Evolutionary conservation across 139 green algal species (phyloP).

Genomic region (Chlorella sp.): DNA sequence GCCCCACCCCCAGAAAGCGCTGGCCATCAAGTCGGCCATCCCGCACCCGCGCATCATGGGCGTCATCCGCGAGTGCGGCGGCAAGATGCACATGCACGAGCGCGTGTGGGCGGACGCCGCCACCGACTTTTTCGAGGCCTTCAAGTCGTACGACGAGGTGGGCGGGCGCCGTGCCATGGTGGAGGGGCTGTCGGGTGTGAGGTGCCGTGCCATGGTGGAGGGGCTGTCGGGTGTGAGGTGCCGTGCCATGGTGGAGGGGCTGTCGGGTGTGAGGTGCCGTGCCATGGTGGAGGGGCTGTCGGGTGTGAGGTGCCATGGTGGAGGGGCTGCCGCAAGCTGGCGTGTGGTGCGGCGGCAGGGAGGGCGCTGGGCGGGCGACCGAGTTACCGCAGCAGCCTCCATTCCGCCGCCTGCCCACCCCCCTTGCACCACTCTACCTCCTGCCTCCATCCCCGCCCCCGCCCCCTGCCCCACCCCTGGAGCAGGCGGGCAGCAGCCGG

Average conservation of each 20-base stretch:
- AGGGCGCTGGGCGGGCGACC: no score
- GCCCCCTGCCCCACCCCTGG: not conserved
- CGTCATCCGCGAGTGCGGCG: conserved; percentile 97
- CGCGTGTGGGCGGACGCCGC: conserved; percentile 86
- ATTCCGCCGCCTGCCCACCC: no score
- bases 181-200: no score
- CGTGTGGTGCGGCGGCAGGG: no score
- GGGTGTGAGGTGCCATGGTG: no score
- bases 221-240: no score
- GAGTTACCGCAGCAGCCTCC: no score
- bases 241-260: no score
- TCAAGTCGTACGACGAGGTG: conserved; percentile 98
- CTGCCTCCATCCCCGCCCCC: not conserved
- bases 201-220: no score
- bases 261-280: no score
- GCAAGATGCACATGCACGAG: conserved; percentile 99
- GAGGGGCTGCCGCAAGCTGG: no score
- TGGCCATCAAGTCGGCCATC: conserved; percentile 94
- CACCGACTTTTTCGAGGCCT: conserved; percentile 99
- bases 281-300: no score
- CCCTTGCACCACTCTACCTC: not conserved
- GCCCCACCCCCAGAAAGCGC: conserved; percentile 70
- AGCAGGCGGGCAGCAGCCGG: conserved; percentile 38
- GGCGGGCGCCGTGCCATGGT: conserved; percentile 44
- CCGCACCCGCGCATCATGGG: conserved; percentile 98